Evolutionary conservation across 805 yeast species (phyloP), one percentile per base, ranked within the genome.

Genomic region (Candida wancherniae): DNA sequence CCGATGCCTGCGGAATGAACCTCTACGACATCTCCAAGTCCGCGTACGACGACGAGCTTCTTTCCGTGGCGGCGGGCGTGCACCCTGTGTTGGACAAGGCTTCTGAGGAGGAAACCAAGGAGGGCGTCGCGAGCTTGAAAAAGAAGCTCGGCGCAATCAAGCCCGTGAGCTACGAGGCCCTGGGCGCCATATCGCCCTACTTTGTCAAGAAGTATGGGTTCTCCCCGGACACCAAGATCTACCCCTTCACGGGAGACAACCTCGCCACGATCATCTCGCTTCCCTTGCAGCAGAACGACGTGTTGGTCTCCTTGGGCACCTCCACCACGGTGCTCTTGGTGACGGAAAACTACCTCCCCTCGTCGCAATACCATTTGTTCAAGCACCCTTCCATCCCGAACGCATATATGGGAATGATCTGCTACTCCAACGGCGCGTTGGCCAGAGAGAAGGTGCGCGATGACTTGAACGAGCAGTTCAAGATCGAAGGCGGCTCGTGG

Each of bases 1-100:
- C 85, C 9, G 97, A 88, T 57, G 94, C 84, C 2, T 85, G 96
- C 59, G 97, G 97, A 8, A 86, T 86, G 92, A 88, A 88, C 47
- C 48, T 87, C 27, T 86, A 84, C 63, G 88, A 84, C 54, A 71
- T 87, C 23, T 41, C 61, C n/a, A 61, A 71, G 8, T 63, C 68
- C 19, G 53, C 66, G 12, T 86, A 75, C 66, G 67, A 77, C 49
- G 72, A 71, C 8, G 67, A 68, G 9, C 64, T 86, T 22, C 48
- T 84, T 14, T 59, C 75, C 1, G 55, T 72, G 10, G 73, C 77
- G 11, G 73, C 77, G 1, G 77, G 77, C 9, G 69, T 59, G 7
- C 73, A 73, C 40, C 62, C 64, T 0, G 38, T 50, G 21, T 35
- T 67, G 26, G 78, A 74, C 48, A 53, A 53, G 2, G 61, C 55